These are phyloP conservation scores for Torulaspora indica DNA, from an alignment of 805 yeast species.

Conservation along the genomic window DNA sequence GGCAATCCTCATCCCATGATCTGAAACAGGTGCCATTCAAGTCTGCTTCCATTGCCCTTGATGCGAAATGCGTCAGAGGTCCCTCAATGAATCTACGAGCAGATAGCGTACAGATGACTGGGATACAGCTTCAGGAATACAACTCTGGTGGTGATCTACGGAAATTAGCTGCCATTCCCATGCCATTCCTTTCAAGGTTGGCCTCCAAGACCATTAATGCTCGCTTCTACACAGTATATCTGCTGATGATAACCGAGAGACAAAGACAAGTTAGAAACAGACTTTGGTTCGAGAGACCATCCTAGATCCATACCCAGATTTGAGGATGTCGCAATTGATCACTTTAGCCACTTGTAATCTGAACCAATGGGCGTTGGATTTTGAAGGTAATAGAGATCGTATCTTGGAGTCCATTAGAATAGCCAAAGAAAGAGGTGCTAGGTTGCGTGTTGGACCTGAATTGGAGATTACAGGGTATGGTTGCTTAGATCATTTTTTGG, in stretches of 20 bases:
- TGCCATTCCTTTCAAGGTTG: not conserved
- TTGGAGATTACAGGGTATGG: constrained; percentile 93
- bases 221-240: not conserved
- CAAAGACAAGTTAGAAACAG: too few relatives aligned
- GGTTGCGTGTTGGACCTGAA: constrained; percentile 93
- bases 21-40: too few relatives aligned
- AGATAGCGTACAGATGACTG: too few relatives aligned
- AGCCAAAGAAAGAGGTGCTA: constrained; percentile 74
- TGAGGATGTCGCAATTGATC: constrained; percentile 72
- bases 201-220: not conserved
- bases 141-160: too few relatives aligned
- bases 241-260: too few relatives aligned
- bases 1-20: too few relatives aligned
- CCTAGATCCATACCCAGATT: not conserved
- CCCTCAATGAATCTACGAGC: too few relatives aligned
- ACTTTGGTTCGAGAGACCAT: not conserved
- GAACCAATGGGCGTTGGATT: constrained; percentile 98
- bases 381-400: constrained; percentile 93
- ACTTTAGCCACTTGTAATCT: constrained; percentile 91
- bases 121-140: too few relatives aligned
- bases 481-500: constrained; percentile 89
- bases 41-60: too few relatives aligned
- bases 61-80: too few relatives aligned
- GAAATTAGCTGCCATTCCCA: too few relatives aligned
- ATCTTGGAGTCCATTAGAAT: constrained; percentile 71